Percentiles rank a stretch among this genome's conserved stretches.
Evolutionary conservation across 2,329 filamentous ascomycete species (phyloP).

Genomic region (Rutstroemia sp.): DNA sequence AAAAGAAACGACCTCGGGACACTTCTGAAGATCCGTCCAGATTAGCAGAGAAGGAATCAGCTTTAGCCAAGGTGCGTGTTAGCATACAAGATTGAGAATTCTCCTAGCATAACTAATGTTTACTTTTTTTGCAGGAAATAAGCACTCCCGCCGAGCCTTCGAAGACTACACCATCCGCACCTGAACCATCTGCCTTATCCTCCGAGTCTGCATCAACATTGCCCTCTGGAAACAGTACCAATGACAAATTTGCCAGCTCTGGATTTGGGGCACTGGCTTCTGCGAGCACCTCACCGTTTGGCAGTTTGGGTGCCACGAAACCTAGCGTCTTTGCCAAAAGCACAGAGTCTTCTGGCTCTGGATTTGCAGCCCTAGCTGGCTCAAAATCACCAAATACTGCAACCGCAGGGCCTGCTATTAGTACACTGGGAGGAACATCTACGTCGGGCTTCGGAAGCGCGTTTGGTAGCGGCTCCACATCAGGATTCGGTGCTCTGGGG

Average conservation of each 20-base stretch:
- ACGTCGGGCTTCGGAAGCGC: conserved; percentile 31
- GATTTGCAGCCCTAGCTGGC: conserved; percentile 39
- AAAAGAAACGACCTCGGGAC: conserved; percentile 59
- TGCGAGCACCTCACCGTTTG: conserved; percentile 57
- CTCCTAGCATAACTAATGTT: neutral
- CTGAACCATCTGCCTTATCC: conserved; percentile 7
- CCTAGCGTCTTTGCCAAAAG: conserved; percentile 43
- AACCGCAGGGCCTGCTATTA: conserved; percentile 28
- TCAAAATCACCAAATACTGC: conserved; percentile 25
- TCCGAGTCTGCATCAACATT: conserved; percentile 13
- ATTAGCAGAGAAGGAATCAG: conserved; percentile 19
- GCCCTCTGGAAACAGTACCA: conserved; percentile 17
- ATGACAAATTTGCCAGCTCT: conserved; percentile 53
- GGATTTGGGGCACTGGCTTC: conserved; percentile 60
- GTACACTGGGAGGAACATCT: conserved; percentile 30
- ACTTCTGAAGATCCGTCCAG: conserved; percentile 22
- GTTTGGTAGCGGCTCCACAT: conserved; percentile 12
- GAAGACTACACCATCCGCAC: conserved; percentile 5
- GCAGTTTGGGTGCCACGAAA: conserved; percentile 42
- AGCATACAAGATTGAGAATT: neutral
- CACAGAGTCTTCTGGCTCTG: conserved; percentile 32
- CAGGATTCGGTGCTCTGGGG: conserved; percentile 30
- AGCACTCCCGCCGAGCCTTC: conserved; percentile 1
- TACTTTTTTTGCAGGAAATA: conserved; percentile 9
- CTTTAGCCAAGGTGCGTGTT: conserved; percentile 16